phyloP scores from a whole-genome alignment of 164 flowering plant genomes.

The Magnolia sinica region DNA sequence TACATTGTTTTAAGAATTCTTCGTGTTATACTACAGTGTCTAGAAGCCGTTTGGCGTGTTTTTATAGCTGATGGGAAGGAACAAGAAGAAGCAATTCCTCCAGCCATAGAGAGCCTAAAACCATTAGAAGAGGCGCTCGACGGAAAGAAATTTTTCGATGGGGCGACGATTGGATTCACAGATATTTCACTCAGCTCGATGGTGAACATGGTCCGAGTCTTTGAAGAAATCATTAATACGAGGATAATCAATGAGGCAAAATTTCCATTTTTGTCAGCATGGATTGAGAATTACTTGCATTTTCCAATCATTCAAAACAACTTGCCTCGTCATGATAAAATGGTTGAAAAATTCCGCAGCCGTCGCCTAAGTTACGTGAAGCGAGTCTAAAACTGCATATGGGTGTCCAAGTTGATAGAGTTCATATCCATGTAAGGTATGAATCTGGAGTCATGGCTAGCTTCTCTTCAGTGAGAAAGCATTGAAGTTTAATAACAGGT shows the following conservation, averaged over 20 bases:
- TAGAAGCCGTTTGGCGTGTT: neutral
- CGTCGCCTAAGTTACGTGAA: neutral
- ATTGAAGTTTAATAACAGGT: neutral
- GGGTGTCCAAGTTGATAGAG: neutral
- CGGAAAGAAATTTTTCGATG: neutral
- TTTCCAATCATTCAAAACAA: neutral
- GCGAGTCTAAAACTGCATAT: neutral
- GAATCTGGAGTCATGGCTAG: neutral
- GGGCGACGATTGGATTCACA: neutral
- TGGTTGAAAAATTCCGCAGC: neutral
- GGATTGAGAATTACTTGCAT: neutral
- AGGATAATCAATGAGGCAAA: neutral
- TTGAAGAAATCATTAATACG: neutral
- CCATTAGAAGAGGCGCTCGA: neutral
- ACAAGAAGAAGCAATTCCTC: conserved; percentile 1
- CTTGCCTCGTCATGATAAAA: conserved; percentile 1
- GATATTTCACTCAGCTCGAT: neutral
- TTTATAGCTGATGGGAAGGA: neutral
- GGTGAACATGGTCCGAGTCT: neutral
- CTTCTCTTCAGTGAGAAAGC: neutral
- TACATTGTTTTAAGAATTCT: neutral
- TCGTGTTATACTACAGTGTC: neutral
- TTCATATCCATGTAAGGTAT: neutral
- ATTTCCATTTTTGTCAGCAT: neutral
- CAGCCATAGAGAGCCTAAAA: neutral